Evolutionary conservation across 139 green algal species (phyloP).

Genomic region (Edaphochlamys debaryana): DNA sequence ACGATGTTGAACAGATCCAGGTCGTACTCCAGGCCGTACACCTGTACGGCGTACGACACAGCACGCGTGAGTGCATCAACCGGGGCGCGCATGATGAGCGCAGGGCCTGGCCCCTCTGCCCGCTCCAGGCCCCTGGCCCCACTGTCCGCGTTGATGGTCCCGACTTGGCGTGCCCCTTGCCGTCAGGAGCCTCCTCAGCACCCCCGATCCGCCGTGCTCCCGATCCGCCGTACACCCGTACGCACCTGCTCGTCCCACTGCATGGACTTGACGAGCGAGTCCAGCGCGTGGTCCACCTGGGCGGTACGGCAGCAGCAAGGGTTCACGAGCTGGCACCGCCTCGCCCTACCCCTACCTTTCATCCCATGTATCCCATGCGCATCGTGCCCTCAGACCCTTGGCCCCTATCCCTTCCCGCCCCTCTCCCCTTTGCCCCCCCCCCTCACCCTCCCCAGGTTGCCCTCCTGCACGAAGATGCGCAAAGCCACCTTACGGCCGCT

Average conservation of each 20-base stretch:
- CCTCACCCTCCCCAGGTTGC: constrained; percentile 62
- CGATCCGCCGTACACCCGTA: no score
- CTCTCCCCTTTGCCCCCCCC: neutral
- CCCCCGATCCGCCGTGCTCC: no score
- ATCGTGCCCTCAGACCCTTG: no score
- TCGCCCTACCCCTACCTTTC: neutral
- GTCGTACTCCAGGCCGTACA: constrained; percentile 95
- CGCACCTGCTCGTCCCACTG: constrained; percentile 82
- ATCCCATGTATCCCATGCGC: no score
- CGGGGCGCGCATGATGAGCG: no score
- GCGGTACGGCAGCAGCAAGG: neutral
- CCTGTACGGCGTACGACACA: neutral
- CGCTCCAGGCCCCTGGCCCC: no score
- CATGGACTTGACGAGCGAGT: constrained; percentile 92
- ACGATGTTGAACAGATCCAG: constrained; percentile 96
- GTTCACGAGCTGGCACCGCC: neutral
- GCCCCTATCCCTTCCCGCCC: no score
- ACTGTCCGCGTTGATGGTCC: no score
- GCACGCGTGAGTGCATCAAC: no score
- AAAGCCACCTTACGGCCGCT: constrained; percentile 85
- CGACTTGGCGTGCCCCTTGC: no score
- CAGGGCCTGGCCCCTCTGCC: no score
- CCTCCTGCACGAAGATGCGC: constrained; percentile 87
- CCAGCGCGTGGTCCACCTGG: constrained; percentile 86
- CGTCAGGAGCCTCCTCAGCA: no score